Evolutionary conservation across 1,284 basidiomycete genomes (phyloP).

Genomic region (Kwoniella shivajii): DNA sequence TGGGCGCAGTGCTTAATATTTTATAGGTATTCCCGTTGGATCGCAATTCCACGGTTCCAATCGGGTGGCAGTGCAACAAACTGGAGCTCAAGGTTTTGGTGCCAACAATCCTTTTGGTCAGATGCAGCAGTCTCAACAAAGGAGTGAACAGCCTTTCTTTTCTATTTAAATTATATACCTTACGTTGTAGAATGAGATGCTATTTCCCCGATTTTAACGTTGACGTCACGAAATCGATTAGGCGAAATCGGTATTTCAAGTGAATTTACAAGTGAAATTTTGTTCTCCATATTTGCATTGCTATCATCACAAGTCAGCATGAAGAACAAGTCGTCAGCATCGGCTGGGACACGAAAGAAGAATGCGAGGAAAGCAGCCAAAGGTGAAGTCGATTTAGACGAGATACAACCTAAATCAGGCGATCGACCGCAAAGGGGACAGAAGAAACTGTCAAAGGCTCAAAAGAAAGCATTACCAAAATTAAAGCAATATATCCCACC

Average conservation of each 20-base stretch:
- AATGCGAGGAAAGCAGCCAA: slow-evolving; percentile 44
- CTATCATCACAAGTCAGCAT: too few relatives aligned
- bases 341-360: slow-evolving; percentile 79
- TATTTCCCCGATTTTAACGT: too few relatives aligned
- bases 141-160: slow-evolving; percentile 78
- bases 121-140: slow-evolving; percentile 45
- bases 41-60: slow-evolving; percentile 59
- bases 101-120: slow-evolving; percentile 74
- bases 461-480: slow-evolving; percentile 58
- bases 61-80: slow-evolving; percentile 62
- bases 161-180: too few relatives aligned
- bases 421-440: slow-evolving; percentile 32
- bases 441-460: slow-evolving; percentile 50
- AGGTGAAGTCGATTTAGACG: slow-evolving; percentile 22
- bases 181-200: too few relatives aligned
- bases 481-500: slow-evolving; percentile 79
- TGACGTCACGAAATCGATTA: too few relatives aligned
- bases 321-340: slow-evolving; percentile 67
- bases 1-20: not conserved
- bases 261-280: too few relatives aligned
- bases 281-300: too few relatives aligned
- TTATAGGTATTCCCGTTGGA: slow-evolving; percentile 67
- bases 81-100: slow-evolving; percentile 49
- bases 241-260: too few relatives aligned
- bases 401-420: slow-evolving; percentile 2